phyloP scores from a whole-genome alignment of 1,139 yeast species.

The Yamadazyma sp. region DNA sequence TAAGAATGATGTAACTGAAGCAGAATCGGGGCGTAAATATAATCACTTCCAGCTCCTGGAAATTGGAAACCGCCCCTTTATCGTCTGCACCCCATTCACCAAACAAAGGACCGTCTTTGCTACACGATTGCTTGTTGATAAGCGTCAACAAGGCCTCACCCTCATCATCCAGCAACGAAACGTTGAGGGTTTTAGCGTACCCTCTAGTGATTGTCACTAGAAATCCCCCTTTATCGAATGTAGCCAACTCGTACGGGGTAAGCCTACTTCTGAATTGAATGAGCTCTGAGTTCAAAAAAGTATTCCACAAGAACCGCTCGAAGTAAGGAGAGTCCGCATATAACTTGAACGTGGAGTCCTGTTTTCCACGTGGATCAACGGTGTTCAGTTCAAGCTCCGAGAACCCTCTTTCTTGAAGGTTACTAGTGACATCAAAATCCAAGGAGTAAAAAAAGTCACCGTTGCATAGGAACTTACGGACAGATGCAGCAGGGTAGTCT shows the following conservation, averaged over 20 bases:
- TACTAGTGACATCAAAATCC: conserved; percentile 64
- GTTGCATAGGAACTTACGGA: conserved; percentile 54
- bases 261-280: conserved; percentile 60
- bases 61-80: conserved; percentile 66
- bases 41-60: conserved; percentile 65
- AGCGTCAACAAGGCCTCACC: conserved; percentile 55
- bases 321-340: conserved; percentile 50
- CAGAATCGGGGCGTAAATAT: conserved; percentile 53
- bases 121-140: conserved; percentile 66
- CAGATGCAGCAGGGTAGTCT: conserved; percentile 61
- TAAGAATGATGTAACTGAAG: conserved; percentile 56
- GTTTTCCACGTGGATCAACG: not conserved
- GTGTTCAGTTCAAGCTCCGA: not conserved
- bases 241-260: conserved; percentile 45
- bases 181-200: conserved; percentile 60
- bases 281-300: conserved; percentile 55
- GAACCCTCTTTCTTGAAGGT: conserved; percentile 55
- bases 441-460: conserved; percentile 69
- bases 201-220: conserved; percentile 64
- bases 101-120: conserved; percentile 58
- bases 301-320: conserved; percentile 65
- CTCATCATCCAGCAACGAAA: conserved; percentile 26
- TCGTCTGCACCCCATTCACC: conserved; percentile 75
- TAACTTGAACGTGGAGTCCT: conserved; percentile 21
- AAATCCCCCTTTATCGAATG: conserved; percentile 59